A percentile compares a stretch with the other conserved stretches of the same genome.
phyloP scores from a whole-genome alignment of 495 filamentous ascomycete genomes.

The Jackrogersella multiformis region DNA sequence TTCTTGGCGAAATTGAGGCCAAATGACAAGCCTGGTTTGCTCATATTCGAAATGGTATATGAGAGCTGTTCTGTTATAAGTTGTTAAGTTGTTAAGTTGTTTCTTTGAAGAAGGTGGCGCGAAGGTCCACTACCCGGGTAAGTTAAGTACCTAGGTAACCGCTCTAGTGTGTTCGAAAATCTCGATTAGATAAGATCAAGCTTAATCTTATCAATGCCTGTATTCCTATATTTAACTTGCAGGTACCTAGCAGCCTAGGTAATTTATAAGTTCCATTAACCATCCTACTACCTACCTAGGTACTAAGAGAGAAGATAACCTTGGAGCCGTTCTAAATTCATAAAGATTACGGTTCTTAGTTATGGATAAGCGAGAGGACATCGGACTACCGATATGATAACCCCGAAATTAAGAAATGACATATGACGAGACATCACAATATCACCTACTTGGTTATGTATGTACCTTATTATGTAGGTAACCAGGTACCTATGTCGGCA shows the following conservation, averaged over 20 bases:
- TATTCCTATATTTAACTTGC: neutral
- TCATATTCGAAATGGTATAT: constrained; percentile 29
- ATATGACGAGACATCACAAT: neutral
- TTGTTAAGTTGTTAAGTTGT: constrained; percentile 8
- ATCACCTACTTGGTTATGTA: too few relatives aligned
- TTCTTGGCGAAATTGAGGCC: constrained; percentile 50
- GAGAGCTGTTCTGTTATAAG: neutral
- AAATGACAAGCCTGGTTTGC: constrained; percentile 51
- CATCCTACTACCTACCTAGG: neutral
- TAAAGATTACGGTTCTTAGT: neutral
- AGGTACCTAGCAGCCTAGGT: too few relatives aligned
- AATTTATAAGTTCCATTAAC: too few relatives aligned
- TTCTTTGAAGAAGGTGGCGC: constrained; percentile 8
- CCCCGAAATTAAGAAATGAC: neutral
- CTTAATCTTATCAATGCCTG: constrained; percentile 14
- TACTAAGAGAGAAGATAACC: neutral
- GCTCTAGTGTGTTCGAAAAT: neutral
- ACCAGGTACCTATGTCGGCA: too few relatives aligned
- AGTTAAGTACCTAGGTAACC: neutral
- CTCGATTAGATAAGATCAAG: constrained; percentile 37
- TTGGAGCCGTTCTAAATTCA: neutral
- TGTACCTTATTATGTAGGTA: too few relatives aligned
- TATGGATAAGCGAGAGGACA: neutral
- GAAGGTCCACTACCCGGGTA: constrained; percentile 17
- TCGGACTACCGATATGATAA: neutral